These are phyloP conservation scores for Conoideocrella luteorostrata DNA, from an alignment of 2,329 filamentous ascomycete genomes.

Conservation along the genomic window DNA sequence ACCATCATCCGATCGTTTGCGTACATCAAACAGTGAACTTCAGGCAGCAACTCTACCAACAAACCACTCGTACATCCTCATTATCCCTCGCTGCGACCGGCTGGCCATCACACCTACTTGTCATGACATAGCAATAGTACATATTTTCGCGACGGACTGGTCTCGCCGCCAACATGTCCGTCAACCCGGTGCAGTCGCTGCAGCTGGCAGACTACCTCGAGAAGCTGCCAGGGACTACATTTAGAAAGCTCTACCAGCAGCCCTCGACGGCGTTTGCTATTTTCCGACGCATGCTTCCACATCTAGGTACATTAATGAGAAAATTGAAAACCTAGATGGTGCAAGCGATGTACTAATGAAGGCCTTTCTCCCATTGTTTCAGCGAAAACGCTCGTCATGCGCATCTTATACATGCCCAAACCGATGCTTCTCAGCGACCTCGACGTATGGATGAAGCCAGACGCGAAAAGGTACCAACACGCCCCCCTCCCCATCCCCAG, in stretches of 20 bases:
- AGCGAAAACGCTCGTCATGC: conserved; percentile 96
- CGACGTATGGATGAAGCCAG: conserved; percentile 76
- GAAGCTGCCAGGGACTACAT: conserved; percentile 80
- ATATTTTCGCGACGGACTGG: conserved; percentile 18
- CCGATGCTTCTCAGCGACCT: conserved; percentile 76
- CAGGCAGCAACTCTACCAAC: not conserved
- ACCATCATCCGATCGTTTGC: conserved; percentile 7
- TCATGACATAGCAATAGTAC: conserved; percentile 11
- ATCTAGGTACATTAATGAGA: conserved; percentile 63
- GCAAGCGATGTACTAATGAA: too few relatives aligned
- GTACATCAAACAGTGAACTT: conserved; percentile 3
- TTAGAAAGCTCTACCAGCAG: conserved; percentile 88
- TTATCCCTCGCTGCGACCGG: not conserved
- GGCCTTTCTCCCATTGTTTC: conserved; percentile 2
- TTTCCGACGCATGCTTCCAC: conserved; percentile 93
- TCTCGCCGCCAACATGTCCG: conserved; percentile 36
- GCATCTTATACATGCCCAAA: conserved; percentile 80
- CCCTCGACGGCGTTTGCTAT: conserved; percentile 92
- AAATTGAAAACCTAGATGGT: too few relatives aligned
- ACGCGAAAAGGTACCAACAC: conserved; percentile 34
- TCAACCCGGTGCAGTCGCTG: conserved; percentile 41
- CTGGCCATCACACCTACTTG: conserved; percentile 3
- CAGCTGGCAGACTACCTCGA: conserved; percentile 86
- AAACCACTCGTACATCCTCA: not conserved
- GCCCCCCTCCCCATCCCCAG: too few relatives aligned